A percentile compares a stretch with the other conserved stretches of the same genome.
phyloP scores from a whole-genome alignment of 306 rosid genomes.

The Castanea sativa region DNA sequence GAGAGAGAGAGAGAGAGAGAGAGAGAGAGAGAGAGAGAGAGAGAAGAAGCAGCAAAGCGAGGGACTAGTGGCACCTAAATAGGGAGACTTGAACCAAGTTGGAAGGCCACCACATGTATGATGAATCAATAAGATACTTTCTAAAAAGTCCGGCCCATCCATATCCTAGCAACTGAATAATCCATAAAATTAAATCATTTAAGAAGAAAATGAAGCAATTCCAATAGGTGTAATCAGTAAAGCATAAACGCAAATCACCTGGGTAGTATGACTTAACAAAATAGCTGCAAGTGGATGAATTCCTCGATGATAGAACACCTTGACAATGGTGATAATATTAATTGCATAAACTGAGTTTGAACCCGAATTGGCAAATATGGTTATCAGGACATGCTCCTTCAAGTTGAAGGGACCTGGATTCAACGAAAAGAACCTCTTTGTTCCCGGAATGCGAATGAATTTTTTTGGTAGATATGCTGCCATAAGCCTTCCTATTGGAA shows the following conservation, averaged over 20 bases:
- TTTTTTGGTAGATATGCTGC: conserved; percentile 58
- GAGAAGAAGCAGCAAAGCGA: not conserved
- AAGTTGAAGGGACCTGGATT: conserved; percentile 80
- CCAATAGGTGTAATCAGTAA: not conserved
- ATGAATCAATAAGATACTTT: conserved; percentile 73
- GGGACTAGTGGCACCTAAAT: conserved; percentile 51
- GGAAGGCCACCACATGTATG: conserved; percentile 97
- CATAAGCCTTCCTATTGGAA: conserved; percentile 78
- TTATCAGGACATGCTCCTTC: conserved; percentile 80
- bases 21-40: no score
- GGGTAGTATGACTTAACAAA: conserved; percentile 68
- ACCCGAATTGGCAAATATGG: conserved; percentile 79
- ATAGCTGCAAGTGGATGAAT: conserved; percentile 63
- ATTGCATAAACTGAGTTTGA: conserved; percentile 65
- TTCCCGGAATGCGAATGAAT: conserved; percentile 29
- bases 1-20: no score
- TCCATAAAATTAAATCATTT: not conserved
- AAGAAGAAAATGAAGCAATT: not conserved
- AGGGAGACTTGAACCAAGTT: conserved; percentile 84
- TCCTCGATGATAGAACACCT: conserved; percentile 62
- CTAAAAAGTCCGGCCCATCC: conserved; percentile 94
- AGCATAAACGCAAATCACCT: conserved; percentile 34
- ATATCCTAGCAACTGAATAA: conserved; percentile 78
- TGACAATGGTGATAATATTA: conserved; percentile 71
- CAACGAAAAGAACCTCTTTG: conserved; percentile 53